Evolutionary conservation across 2,329 filamentous ascomycete genomes (phyloP), one percentile per base, ranked within the genome.

Genomic region (Volutella citrinella): DNA sequence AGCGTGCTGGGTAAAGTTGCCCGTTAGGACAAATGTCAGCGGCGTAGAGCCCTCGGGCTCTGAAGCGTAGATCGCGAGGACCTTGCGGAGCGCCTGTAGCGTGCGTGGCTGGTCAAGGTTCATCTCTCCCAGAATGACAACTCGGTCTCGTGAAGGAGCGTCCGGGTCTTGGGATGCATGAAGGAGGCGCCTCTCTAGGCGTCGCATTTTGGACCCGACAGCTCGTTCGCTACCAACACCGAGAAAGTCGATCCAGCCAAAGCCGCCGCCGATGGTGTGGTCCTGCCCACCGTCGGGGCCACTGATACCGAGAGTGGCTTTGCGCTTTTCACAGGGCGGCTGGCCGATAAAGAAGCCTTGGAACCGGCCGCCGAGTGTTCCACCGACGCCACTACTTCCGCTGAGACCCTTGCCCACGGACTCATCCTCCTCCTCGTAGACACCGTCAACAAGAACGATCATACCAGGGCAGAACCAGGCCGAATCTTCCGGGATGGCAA

Each of bases 191-290:
- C 78, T 70, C 55, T 95, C 85, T 2, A 96, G 71, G 39, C 77
- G 80, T 34, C 87, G 80, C 91, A 97, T 96, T 37, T 84, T 83
- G 3, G 76, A 61, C 0, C 91, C 90, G 2, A 84, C 78, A 7
- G 88, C 89, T 27, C 89, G 82, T 59, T 95, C 88, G 52, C 88
- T 95, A 21, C 91, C 91, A 2, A 93, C 78, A 6, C 91, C 93
- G 3, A 97, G 70, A 55, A 97, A 98, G 60, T 97, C 93, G 33
- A 95, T 89, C 90, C 93, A 98, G 26, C 93, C 93, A 55, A 97
- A 96, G 1, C 87, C 87, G 38, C 86, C 86, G 18, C 82, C 84
- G 25, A 85, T 78, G 23, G 77, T 80, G 42, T 78, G 70, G 39
- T 78, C 74, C 14, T 68, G 64, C 10, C 73, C 72, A n/a, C 72